These are phyloP conservation scores for Tephrocybe rancida DNA, from an alignment of 768 basidiomycete genomes.

Conservation along the genomic window DNA sequence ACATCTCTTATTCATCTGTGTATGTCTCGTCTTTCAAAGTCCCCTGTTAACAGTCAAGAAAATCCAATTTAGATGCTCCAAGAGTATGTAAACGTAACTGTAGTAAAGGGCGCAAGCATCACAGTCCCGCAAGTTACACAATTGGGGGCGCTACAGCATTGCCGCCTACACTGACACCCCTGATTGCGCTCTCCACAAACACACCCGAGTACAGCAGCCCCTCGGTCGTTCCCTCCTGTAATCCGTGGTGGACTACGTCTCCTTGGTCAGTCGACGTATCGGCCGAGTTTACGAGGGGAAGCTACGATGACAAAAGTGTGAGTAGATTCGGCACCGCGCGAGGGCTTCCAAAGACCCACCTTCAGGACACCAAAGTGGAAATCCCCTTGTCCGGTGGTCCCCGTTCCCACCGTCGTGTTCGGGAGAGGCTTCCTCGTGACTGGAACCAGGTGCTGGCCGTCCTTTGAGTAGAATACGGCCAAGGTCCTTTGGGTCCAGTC, in stretches of 20 bases:
- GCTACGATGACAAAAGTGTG: slow-evolving; percentile 29
- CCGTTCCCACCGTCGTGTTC: slow-evolving; percentile 41
- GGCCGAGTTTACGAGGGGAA: slow-evolving; percentile 51
- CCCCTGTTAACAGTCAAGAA: no score
- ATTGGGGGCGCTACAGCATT: slow-evolving; percentile 10
- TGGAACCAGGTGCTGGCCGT: slow-evolving; percentile 35
- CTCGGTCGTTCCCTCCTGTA: slow-evolving; percentile 60
- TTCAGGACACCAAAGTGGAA: slow-evolving; percentile 66
- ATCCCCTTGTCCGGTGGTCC: slow-evolving; percentile 54
- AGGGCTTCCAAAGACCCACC: slow-evolving; percentile 32
- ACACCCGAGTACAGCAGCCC: slow-evolving; percentile 59
- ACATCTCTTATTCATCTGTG: no score
- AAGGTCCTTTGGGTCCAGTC: slow-evolving; percentile 57
- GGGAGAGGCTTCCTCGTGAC: slow-evolving; percentile 40
- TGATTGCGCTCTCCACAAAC: slow-evolving; percentile 48
- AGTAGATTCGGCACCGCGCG: background rate
- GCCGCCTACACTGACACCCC: slow-evolving; percentile 39
- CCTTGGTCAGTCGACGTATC: slow-evolving; percentile 48
- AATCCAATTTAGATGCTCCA: no score
- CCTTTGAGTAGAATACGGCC: slow-evolving; percentile 51
- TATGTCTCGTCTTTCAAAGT: no score
- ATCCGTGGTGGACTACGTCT: slow-evolving; percentile 60
- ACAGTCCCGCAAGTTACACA: no score
- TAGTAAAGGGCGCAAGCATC: no score
- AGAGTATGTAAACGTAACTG: no score